Evolutionary conservation across 495 filamentous ascomycete genomes (phyloP).

Genomic region (Tuber magnatum): DNA sequence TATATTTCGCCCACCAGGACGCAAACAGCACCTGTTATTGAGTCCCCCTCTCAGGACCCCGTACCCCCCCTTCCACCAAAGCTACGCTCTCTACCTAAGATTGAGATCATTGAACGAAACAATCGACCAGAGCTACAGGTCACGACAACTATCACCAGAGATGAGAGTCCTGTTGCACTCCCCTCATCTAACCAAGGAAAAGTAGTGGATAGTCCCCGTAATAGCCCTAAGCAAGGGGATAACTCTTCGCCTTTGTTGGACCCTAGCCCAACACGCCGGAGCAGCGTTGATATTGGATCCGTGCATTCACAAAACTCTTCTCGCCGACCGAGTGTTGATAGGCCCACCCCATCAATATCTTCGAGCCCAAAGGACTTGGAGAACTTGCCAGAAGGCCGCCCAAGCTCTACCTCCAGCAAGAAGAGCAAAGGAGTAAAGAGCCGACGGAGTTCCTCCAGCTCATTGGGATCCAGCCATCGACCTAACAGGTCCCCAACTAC

Average conservation of each 20-base stretch:
- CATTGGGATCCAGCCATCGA: conserved; percentile 20
- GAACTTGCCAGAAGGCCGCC: conserved; percentile 25
- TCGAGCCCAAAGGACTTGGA: conserved; percentile 31
- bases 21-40: conserved; percentile 5
- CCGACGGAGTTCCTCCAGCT: conserved; percentile 28
- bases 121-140: conserved; percentile 38
- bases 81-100: conserved; percentile 21
- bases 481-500: conserved; percentile 26
- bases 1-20: conserved; percentile 15
- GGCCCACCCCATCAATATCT: conserved; percentile 24
- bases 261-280: conserved; percentile 10
- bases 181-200: background rate
- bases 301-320: conserved; percentile 21
- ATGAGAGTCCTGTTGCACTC: conserved; percentile 9
- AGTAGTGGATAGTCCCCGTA: background rate
- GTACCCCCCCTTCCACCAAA: conserved; percentile 14
- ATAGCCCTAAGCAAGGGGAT: background rate
- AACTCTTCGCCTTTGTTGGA: background rate
- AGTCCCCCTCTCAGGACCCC: background rate
- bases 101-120: conserved; percentile 39
- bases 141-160: conserved; percentile 36
- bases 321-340: conserved; percentile 27
- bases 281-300: conserved; percentile 22
- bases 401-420: conserved; percentile 20
- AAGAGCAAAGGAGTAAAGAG: conserved; percentile 30